A percentile compares a stretch with the other conserved stretches of the same genome.
phyloP scores from a whole-genome alignment of 169 alveolate species.

The Plasmodium sp. region DNA sequence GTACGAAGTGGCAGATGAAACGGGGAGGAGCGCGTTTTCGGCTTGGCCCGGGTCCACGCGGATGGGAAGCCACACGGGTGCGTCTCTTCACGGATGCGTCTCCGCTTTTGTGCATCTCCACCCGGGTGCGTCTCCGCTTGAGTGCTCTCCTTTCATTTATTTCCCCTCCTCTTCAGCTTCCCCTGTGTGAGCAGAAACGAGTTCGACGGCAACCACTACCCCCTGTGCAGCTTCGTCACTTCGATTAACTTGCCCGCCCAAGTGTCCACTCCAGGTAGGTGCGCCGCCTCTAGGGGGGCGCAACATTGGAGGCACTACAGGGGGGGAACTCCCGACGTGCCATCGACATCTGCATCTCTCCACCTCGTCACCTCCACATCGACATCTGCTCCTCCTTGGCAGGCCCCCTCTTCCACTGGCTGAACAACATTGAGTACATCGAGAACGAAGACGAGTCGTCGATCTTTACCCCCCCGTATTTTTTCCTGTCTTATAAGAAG shows the following conservation, averaged over 20 bases:
- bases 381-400: no score
- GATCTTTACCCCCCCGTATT: conserved; percentile 78
- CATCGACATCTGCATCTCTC: background rate
- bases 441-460: conserved; percentile 76
- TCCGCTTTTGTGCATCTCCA: background rate
- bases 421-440: conserved; percentile 79
- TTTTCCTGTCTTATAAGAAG: conserved; percentile 78
- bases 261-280: conserved; percentile 71
- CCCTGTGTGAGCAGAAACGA: conserved; percentile 75
- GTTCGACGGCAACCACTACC: conserved; percentile 52
- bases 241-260: conserved; percentile 73
- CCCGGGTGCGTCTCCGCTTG: background rate
- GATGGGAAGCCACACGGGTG: background rate
- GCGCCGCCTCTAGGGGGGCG: background rate
- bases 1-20: conserved; percentile 3
- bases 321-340: background rate
- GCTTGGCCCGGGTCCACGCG: background rate
- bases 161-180: background rate
- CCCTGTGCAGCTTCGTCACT: conserved; percentile 67
- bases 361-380: background rate
- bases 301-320: background rate
- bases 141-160: background rate
- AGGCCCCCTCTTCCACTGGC: conserved; percentile 82
- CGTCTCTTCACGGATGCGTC: background rate
- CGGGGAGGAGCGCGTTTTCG: background rate